Evolutionary conservation across 805 yeast genomes (phyloP), one percentile per base, ranked within the genome.

Genomic region (Phaffomyces opuntiae): DNA sequence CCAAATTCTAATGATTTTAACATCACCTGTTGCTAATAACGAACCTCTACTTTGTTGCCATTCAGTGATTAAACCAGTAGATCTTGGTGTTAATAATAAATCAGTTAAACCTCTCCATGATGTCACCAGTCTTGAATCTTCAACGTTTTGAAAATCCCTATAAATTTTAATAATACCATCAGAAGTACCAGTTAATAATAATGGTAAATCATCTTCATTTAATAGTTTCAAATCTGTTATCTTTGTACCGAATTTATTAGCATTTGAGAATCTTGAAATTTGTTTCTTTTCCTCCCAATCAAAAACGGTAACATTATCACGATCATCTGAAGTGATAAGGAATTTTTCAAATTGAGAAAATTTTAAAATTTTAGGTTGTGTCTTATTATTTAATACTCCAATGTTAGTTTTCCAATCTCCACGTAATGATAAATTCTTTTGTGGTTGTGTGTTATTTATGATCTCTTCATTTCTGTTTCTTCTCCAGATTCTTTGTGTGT

Each of bases 1-100:
- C 99, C 99, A 93, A 2, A 90, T 72, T 47, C 96, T 72, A 45
- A 93, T 87, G 24, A 89, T 81, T 56, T 90, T 87, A 9, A 87
- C 96, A 68, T 93, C 98, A 39, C 99, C 99, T 36, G 96, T 89
- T 1, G 87, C 96, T 44, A 91, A 68, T 35, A 93, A 68, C 0
- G 96, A 79, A 0, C 99, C 99, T 49, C 96, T 71, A 39, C 93
- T 83, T 60, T 93, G 99, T 63, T 91, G 98, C 99, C 99, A 93
- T 54, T 93, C 98, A 11, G 90, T 80, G 17, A 88, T 75, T 43
- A 91, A 68, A 4, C 96, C 96, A 14, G 87, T 79, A 26, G 89
- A 82, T 56, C 87, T 75, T 25, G 91, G 86, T 0, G 95, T 83
- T 25, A 88, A 70, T 16, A 88, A 66, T 58, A 91, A 72, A 61